phyloP scores from a whole-genome alignment of 1,139 yeast species.

The Geotrichum macrosporum region DNA sequence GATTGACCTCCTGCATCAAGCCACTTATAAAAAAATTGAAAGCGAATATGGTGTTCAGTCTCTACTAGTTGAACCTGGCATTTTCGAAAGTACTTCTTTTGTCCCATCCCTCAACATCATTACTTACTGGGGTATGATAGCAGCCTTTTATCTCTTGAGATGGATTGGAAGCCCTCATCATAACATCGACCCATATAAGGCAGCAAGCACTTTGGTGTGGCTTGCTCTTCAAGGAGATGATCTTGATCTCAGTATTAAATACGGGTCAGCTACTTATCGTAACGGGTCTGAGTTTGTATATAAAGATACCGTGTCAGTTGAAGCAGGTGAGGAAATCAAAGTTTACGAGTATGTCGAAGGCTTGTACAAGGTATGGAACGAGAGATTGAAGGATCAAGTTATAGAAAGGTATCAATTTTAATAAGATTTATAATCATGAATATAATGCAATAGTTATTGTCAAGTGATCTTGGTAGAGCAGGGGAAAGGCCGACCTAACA shows the following conservation, averaged over 20 bases:
- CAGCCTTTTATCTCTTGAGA: slow-evolving; percentile 80
- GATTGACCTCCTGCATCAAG: slow-evolving; percentile 76
- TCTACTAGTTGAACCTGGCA: slow-evolving; percentile 89
- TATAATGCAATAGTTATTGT: no score
- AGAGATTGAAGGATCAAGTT: slow-evolving; percentile 66
- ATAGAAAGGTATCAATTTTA: slow-evolving; percentile 36
- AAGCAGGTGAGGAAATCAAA: slow-evolving; percentile 60
- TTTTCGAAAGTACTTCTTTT: slow-evolving; percentile 79
- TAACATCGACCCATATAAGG: slow-evolving; percentile 79
- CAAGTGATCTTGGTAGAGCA: no score
- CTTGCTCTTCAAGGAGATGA: slow-evolving; percentile 46
- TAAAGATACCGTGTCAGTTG: slow-evolving; percentile 43
- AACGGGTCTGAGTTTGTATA: slow-evolving; percentile 62
- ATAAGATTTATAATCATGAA: no score
- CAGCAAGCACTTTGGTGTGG: slow-evolving; percentile 79
- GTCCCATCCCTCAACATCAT: slow-evolving; percentile 68
- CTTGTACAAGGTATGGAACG: slow-evolving; percentile 61
- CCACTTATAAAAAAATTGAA: slow-evolving; percentile 52
- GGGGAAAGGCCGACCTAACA: no score
- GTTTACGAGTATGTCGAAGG: slow-evolving; percentile 57
- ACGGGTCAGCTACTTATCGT: slow-evolving; percentile 67
- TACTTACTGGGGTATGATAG: slow-evolving; percentile 80
- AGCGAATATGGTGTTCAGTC: slow-evolving; percentile 54
- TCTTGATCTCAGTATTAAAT: slow-evolving; percentile 54
- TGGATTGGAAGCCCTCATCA: slow-evolving; percentile 81